Evolutionary conservation across 1,139 yeast species (phyloP).

Genomic region (Taiozyma onychis): DNA sequence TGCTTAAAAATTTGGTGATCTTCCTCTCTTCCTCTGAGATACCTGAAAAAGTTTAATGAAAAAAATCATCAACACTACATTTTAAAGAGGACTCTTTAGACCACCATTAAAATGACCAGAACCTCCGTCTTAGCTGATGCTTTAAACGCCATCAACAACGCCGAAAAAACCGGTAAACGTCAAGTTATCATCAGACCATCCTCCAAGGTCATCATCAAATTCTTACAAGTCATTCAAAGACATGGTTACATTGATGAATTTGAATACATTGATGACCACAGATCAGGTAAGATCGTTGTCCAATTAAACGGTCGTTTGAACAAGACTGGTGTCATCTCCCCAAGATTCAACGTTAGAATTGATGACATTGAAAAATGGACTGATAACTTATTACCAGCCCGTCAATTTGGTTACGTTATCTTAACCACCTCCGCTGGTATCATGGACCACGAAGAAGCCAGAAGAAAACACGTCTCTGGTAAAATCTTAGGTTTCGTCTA

Average conservation of each 20-base stretch:
- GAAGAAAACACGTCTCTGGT: conserved; percentile 99
- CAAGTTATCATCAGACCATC: conserved; percentile 99
- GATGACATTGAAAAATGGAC: conserved; percentile 98
- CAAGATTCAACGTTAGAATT: conserved; percentile 95
- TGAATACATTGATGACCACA: conserved; percentile 98
- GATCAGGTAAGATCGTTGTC: conserved; percentile 96
- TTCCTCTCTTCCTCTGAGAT: too few relatives aligned
- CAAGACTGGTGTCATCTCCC: conserved; percentile 98
- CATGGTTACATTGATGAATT: conserved; percentile 99
- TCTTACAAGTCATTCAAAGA: conserved; percentile 95
- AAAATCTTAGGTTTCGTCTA: conserved; percentile 96
- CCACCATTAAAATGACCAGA: conserved; percentile 70
- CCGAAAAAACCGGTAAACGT: conserved; percentile 99
- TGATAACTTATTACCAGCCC: conserved; percentile 94
- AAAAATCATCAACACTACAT: background rate
- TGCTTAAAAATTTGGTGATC: background rate
- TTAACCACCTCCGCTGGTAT: conserved; percentile 99
- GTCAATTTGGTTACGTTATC: conserved; percentile 98
- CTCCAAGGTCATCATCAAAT: conserved; percentile 96
- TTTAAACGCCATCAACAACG: conserved; percentile 97
- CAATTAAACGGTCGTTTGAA: conserved; percentile 97
- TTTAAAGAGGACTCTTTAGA: background rate
- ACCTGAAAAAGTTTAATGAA: background rate
- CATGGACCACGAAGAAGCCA: conserved; percentile 99
- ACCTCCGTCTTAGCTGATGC: conserved; percentile 99